A percentile compares a stretch with the other conserved stretches of the same genome.
Conservation (phyloP, 116 monocot species). For the Zostera marina region DNA sequence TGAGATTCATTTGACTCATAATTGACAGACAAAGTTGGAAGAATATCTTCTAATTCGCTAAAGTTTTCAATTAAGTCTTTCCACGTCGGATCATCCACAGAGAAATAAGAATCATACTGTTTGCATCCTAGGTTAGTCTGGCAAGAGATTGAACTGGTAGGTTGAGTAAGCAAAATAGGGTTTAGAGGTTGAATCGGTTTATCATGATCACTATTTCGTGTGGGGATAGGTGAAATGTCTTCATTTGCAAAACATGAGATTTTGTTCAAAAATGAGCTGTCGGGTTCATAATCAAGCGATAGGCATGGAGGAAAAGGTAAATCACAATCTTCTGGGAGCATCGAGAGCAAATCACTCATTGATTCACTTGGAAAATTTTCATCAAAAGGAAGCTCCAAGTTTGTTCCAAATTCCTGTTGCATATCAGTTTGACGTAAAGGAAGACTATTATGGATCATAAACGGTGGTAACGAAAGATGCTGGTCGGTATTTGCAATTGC, state of each 20-base stretch:
- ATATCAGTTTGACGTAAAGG: background rate
- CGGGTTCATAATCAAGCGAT: background rate
- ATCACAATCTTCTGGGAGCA: slow-evolving; percentile 9
- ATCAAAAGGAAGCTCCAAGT: slow-evolving; percentile 1
- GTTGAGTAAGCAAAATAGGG: background rate
- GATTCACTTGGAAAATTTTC: slow-evolving; percentile 15
- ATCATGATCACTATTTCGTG: slow-evolving; percentile 1
- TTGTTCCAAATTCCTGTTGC: slow-evolving; percentile 5
- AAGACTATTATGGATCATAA: slow-evolving; percentile 10
- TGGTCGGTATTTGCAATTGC: slow-evolving; percentile 4
- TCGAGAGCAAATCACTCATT: slow-evolving; percentile 8
- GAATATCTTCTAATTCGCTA: background rate
- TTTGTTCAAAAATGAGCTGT: background rate
- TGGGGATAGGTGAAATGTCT: slow-evolving; percentile 1
- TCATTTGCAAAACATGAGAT: slow-evolving; percentile 1
- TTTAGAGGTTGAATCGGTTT: too few relatives aligned
- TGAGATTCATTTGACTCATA: slow-evolving; percentile 17
- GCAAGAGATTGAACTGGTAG: background rate
- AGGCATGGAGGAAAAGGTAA: slow-evolving; percentile 1
- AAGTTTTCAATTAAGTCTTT: too few relatives aligned
- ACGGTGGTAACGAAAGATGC: slow-evolving; percentile 4
- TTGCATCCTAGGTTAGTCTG: slow-evolving; percentile 4
- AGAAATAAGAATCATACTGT: slow-evolving; percentile 3
- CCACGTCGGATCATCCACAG: slow-evolving; percentile 3
- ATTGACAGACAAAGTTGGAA: slow-evolving; percentile 14